Percentiles rank a stretch among this genome's conserved stretches.
Conservation (phyloP, 352 stramenopile species). For the Globisporangium rhizosaccharum region DNA sequence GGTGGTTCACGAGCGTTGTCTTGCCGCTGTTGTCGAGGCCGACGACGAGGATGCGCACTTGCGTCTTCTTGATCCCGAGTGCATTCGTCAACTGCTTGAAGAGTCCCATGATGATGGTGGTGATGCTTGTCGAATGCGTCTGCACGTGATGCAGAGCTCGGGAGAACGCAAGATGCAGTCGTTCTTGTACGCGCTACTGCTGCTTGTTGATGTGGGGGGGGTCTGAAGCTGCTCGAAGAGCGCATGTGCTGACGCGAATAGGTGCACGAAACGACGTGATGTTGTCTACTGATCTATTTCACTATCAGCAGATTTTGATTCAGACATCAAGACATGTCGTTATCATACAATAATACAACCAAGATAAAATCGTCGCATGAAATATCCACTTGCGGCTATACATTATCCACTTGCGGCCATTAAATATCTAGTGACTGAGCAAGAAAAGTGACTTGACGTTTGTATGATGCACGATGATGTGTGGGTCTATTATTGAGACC, state of each 20-base stretch:
- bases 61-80: constrained; percentile 76
- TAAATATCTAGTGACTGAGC: too few species aligned
- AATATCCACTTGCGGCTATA: neutral
- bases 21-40: constrained; percentile 90
- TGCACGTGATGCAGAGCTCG: neutral
- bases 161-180: neutral
- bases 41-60: constrained; percentile 86
- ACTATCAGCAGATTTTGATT: neutral
- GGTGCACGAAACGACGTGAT: neutral
- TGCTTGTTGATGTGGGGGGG: neutral
- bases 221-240: too few species aligned
- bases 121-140: neutral
- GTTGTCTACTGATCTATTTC: neutral
- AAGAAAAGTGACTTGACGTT: too few species aligned
- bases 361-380: neutral
- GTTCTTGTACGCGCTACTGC: neutral
- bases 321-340: too few species aligned
- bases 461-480: too few species aligned
- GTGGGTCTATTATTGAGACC: too few species aligned
- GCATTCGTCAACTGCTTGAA: constrained; percentile 80
- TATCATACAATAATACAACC: neutral
- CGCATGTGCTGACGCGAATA: too few species aligned
- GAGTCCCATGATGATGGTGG: constrained; percentile 52
- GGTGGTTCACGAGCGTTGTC: constrained; percentile 89
- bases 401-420: too few species aligned